phyloP scores from a whole-genome alignment of 139 green algal species.

The Haematococcus lacustris region DNA sequence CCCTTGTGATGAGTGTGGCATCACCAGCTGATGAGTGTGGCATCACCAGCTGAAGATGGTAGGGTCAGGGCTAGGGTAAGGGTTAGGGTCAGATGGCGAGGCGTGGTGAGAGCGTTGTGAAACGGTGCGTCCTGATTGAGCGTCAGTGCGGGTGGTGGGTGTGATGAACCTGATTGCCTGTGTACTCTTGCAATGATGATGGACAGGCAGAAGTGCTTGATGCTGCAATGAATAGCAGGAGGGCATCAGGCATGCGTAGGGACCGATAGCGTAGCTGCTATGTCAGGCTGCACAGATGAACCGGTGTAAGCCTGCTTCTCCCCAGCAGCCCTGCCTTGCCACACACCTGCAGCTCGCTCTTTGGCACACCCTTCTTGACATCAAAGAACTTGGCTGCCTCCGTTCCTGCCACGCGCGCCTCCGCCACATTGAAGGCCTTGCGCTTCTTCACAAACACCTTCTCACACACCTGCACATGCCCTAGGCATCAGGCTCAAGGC shows the following conservation, averaged over 20 bases:
- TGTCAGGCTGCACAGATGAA: too few relatives aligned
- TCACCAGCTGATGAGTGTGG: too few relatives aligned
- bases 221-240: too few relatives aligned
- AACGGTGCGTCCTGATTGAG: too few relatives aligned
- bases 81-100: not conserved
- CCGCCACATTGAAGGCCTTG: slow-evolving; percentile 31
- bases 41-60: not conserved
- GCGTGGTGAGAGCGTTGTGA: too few relatives aligned
- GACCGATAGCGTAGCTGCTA: too few relatives aligned
- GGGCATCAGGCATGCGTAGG: too few relatives aligned
- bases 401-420: slow-evolving; percentile 29
- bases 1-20: too few relatives aligned
- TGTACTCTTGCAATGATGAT: too few relatives aligned
- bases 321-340: too few relatives aligned
- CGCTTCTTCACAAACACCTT: slow-evolving; percentile 38
- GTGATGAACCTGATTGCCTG: not conserved
- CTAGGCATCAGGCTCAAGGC: not conserved
- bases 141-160: not conserved
- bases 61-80: not conserved
- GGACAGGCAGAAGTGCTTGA: too few relatives aligned
- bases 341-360: slow-evolving; percentile 8
- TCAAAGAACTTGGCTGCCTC: slow-evolving; percentile 28
- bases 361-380: slow-evolving; percentile 18
- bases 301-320: too few relatives aligned
- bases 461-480: slow-evolving; percentile 3